Evolutionary conservation across 2,329 filamentous ascomycete species (phyloP).

Genomic region (Endoconidiophora laricicola): DNA sequence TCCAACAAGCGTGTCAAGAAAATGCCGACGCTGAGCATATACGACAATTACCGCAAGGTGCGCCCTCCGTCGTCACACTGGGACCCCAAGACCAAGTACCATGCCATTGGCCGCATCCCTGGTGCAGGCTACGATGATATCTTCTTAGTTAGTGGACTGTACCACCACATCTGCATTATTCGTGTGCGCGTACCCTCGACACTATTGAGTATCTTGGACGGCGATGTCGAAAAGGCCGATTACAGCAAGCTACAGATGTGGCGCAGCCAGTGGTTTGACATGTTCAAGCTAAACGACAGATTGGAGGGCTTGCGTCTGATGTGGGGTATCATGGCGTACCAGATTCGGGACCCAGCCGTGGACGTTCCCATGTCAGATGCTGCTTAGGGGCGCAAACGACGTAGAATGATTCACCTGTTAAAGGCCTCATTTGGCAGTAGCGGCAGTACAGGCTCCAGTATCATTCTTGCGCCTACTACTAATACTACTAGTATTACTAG

Average conservation of each 20-base stretch:
- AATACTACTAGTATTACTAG: too few species aligned
- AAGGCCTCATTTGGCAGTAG: neutral
- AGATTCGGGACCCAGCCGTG: conserved; percentile 31
- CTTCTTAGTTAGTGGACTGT: conserved; percentile 42
- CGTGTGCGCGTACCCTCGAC: conserved; percentile 39
- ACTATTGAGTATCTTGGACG: conserved; percentile 36
- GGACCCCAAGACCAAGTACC: conserved; percentile 43
- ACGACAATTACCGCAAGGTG: conserved; percentile 48
- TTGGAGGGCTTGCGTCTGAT: conserved; percentile 38
- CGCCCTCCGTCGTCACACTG: conserved; percentile 39
- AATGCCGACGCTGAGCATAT: conserved; percentile 34
- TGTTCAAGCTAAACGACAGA: conserved; percentile 37
- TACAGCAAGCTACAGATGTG: conserved; percentile 38
- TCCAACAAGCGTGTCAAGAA: conserved; percentile 33
- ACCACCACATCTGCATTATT: conserved; percentile 44
- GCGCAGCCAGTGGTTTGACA: conserved; percentile 44
- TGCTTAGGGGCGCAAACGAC: conserved; percentile 1
- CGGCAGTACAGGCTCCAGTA: neutral
- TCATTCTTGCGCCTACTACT: too few species aligned
- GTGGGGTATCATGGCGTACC: conserved; percentile 43
- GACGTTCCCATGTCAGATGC: conserved; percentile 5
- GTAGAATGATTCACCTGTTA: neutral
- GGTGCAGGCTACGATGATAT: conserved; percentile 40
- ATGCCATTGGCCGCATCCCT: conserved; percentile 34
- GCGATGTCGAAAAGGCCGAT: conserved; percentile 25